Evolutionary conservation across 2,329 filamentous ascomycete species (phyloP), one percentile per base, ranked within the genome.

Genomic region (Phaeoacremonium minimum): DNA sequence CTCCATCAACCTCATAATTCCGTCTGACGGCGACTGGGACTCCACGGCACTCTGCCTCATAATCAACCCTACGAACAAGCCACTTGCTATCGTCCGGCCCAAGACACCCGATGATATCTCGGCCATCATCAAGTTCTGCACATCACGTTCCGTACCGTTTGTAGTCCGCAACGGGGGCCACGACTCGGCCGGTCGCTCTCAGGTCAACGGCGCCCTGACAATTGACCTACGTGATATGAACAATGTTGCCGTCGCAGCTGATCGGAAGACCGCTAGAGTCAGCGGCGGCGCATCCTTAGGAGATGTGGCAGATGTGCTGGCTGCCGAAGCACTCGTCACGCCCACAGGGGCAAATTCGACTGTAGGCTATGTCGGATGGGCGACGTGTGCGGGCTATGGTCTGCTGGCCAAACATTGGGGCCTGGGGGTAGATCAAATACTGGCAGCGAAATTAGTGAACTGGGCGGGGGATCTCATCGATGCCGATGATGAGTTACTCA

Each of bases 381-480:
- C 52, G 4, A 53, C 49, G 0, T 48, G 55, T 16, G 61, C 58
- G 6, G 60, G 61, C 1, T 61, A 63, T 38, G 57, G 53, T 3
- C 50, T 52, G 6, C 51, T 57, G 14, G 50, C 50, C 6, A 37
- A 49, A 1, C 47, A 51, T 18, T 55, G 51, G 36, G 60, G 61
- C 4, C 46, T 64, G 4, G 61, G 60, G 2, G 53, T 50, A 13
- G 61, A 65, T 35, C 57, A 64, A 40, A 56, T 64, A 12, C 38
- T 62, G 6, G 51, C 50, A 13, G 63, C 64, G 4, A 61, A 52
- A 28, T 37, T 69, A 4, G 57, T 69, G 3, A 52, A 66, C 35
- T 51, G 52, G 2, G 36, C 55, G 5, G 66, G 63, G 4, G 40
- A 55, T 7, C 43, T 66, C 2, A 45, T 62, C 6, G 53, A 61